Base-by-base conservation (phyloP, 2,329 filamentous ascomycete species). In the Podosphaera fusca region DNA sequence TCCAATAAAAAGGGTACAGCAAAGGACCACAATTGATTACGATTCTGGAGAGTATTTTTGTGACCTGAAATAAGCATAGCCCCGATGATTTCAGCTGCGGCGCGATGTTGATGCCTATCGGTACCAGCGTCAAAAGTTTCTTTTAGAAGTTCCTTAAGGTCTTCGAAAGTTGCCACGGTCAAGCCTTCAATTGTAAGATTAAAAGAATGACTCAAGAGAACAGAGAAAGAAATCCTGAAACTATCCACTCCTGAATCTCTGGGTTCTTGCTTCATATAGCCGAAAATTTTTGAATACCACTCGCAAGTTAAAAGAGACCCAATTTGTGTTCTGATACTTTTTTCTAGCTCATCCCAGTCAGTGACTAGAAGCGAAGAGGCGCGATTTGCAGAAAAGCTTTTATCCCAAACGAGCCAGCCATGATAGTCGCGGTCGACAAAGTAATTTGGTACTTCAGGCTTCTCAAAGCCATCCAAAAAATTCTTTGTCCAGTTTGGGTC, bases 21-120 rank as follows among this genome's bases (percentile, higher is more conserved):
- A 67, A 92, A 96, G 55, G 79, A 79, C 92, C 92, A 98, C 0
- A 94, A 79, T 62, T 79, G 74, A 58, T 84, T 79, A 51, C 88
- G 81, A 61, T 84, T 80, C 56, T 86, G 80, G 3, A 81, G 73
- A 4, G 82, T 81, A 34, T 87, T 81, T 63, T 95, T 89, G 54
- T 82, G 78, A 14, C 87, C 87, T 40, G 86, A 87, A 14, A 82
- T 81, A 33, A 98, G 74, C 64, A 98, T 70, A 3, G 87, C 89
- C 12, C 86, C 88, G 55, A 98, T 73, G 57, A 98, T 95, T 70
- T 98, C 92, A 0, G 92, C 80, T 1, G 92, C 95, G 14, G 92
- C 92, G 56, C 92, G 85, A 68, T 98, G 92, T 68, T 98, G 90
- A 68, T 98, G 92, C 70, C 95, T 95, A 68, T 98, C 92, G 64